Percentiles rank a stretch among this genome's conserved stretches.
Evolutionary conservation across 148 eudicot genomes (phyloP).

Genomic region (Chenopodium berlandieri): DNA sequence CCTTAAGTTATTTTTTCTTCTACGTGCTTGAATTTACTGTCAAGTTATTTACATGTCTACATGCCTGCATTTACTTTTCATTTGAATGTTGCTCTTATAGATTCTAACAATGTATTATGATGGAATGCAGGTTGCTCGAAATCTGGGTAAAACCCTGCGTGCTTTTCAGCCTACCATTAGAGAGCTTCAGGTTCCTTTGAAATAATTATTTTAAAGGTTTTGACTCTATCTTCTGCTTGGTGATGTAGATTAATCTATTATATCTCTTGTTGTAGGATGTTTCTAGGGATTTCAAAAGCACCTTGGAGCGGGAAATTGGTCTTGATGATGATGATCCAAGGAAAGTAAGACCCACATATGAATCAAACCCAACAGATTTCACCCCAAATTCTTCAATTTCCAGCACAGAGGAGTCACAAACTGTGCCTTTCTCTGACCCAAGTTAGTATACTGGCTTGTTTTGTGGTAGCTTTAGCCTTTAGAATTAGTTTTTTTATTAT

Average conservation of each 20-base stretch:
- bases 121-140: slow-evolving; percentile 73
- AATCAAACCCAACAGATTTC: slow-evolving; percentile 36
- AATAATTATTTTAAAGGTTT: neutral
- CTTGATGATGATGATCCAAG: slow-evolving; percentile 76
- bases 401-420: slow-evolving; percentile 40
- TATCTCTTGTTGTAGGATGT: slow-evolving; percentile 54
- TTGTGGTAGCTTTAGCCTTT: neutral
- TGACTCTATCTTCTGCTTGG: neutral
- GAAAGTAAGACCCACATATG: slow-evolving; percentile 35
- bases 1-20: neutral
- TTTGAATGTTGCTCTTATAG: slow-evolving; percentile 1
- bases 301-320: slow-evolving; percentile 90
- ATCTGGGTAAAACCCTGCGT: slow-evolving; percentile 82
- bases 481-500: no score
- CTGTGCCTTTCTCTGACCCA: slow-evolving; percentile 37
- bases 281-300: slow-evolving; percentile 91
- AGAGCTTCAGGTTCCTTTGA: slow-evolving; percentile 77
- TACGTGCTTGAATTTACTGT: neutral
- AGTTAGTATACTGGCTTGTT: slow-evolving; percentile 48
- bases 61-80: neutral
- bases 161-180: slow-evolving; percentile 89
- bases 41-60: neutral
- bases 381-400: slow-evolving; percentile 31
- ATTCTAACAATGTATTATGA: slow-evolving; percentile 15
- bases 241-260: slow-evolving; percentile 6